A percentile compares a stretch with the other conserved stretches of the same genome.
Conservation (phyloP, 345 rosid species). For the Eutrema japonicum region DNA sequence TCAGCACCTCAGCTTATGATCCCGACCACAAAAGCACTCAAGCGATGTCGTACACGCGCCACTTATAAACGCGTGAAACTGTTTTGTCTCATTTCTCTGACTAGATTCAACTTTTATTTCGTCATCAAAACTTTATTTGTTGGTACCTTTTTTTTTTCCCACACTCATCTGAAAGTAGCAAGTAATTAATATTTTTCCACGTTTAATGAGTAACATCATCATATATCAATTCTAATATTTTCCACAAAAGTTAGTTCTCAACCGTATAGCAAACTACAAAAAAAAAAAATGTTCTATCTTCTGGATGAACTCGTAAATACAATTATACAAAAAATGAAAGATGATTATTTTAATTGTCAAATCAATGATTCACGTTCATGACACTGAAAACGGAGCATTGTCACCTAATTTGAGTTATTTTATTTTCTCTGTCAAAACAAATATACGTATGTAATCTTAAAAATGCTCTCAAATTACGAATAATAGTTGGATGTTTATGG, state of each 20-base stretch:
- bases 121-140: slow-evolving; percentile 44
- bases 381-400: slow-evolving; percentile 30
- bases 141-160: slow-evolving; percentile 17
- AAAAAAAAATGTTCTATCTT: background rate
- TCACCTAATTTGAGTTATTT: background rate
- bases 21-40: slow-evolving; percentile 11
- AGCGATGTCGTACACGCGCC: slow-evolving; percentile 35
- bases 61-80: slow-evolving; percentile 13
- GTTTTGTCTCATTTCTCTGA: slow-evolving; percentile 38
- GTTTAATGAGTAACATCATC: slow-evolving; percentile 28
- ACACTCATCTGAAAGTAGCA: slow-evolving; percentile 11
- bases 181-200: background rate
- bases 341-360: background rate
- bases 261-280: background rate
- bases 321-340: no score
- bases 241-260: slow-evolving; percentile 18
- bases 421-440: background rate
- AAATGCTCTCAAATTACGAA: background rate
- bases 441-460: background rate
- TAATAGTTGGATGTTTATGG: slow-evolving; percentile 19
- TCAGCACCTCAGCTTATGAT: background rate
- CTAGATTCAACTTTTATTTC: slow-evolving; percentile 40
- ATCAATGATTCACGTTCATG: background rate
- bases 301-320: background rate
- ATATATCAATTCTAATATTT: slow-evolving; percentile 8